Evolutionary conservation across 805 yeast species (phyloP).

Genomic region (Saccharomycopsis selenospora): DNA sequence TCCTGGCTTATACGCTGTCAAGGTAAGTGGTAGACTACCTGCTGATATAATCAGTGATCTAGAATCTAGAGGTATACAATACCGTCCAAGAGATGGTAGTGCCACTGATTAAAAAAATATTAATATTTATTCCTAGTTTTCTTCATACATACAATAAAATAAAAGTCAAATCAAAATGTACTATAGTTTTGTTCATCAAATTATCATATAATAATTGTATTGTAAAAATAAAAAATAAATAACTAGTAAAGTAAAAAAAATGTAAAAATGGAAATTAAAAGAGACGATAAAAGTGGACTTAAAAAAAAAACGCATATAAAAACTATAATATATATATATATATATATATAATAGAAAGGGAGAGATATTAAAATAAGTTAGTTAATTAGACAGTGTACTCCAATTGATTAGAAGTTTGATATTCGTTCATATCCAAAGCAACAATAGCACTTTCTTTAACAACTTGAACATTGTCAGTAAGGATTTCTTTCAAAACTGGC

Average conservation of each 20-base stretch:
- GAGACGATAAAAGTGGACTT: too few relatives aligned
- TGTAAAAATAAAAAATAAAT: too few relatives aligned
- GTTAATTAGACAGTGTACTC: constrained; percentile 10
- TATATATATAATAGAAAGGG: too few relatives aligned
- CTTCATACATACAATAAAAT: too few relatives aligned
- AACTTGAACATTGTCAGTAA: constrained; percentile 76
- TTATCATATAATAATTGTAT: too few relatives aligned
- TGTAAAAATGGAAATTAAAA: too few relatives aligned
- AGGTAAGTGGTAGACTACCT: constrained; percentile 86
- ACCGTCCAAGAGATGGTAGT: constrained; percentile 93
- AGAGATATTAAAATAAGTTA: too few relatives aligned
- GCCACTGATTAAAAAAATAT: constrained; percentile 48
- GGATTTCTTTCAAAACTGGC: constrained; percentile 74
- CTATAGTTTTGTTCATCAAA: constrained; percentile 2
- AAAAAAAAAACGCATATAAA: too few relatives aligned
- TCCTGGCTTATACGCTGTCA: constrained; percentile 89
- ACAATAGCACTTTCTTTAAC: constrained; percentile 96
- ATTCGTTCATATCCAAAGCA: constrained; percentile 97
- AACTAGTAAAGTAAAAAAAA: too few relatives aligned
- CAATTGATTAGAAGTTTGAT: constrained; percentile 26
- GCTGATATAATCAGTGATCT: constrained; percentile 73
- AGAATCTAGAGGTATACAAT: constrained; percentile 66
- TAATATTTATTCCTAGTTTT: too few relatives aligned
- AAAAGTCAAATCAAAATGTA: not conserved
- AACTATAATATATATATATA: too few relatives aligned